These are phyloP conservation scores for Pseudogymnoascus sp. DNA, from an alignment of 2,329 filamentous ascomycete species.

Conservation along the genomic window DNA sequence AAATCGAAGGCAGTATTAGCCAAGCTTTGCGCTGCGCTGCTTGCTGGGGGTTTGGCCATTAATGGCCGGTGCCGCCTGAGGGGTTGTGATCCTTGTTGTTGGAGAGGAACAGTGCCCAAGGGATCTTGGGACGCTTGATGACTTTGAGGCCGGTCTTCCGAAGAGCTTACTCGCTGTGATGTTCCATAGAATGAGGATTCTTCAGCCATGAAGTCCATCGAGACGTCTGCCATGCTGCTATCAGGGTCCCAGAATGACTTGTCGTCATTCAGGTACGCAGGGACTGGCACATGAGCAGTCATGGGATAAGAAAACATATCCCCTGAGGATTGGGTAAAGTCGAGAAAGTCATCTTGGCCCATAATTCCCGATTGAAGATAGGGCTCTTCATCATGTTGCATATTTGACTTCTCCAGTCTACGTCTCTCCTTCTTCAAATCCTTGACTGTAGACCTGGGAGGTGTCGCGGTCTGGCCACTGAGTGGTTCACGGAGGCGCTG, in stretches of 20 bases:
- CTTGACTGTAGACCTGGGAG: constrained; percentile 50
- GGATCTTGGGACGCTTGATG: constrained; percentile 47
- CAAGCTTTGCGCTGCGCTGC: constrained; percentile 30
- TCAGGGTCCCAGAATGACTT: constrained; percentile 50
- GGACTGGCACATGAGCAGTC: constrained; percentile 45
- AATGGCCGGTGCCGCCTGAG: constrained; percentile 1
- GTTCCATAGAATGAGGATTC: constrained; percentile 21
- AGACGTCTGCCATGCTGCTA: constrained; percentile 44
- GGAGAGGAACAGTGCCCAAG: constrained; percentile 14
- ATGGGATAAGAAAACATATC: constrained; percentile 54
- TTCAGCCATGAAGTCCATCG: constrained; percentile 46
- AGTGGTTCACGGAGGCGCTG: constrained; percentile 27
- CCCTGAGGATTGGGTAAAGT: constrained; percentile 31
- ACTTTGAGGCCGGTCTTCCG: constrained; percentile 49
- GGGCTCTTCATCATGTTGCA: constrained; percentile 21
- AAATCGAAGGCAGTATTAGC: constrained; percentile 34
- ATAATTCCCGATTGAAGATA: constrained; percentile 4
- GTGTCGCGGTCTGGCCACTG: constrained; percentile 46
- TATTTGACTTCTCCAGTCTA: constrained; percentile 9
- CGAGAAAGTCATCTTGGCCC: constrained; percentile 12
- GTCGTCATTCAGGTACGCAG: constrained; percentile 35
- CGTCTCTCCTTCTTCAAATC: constrained; percentile 37
- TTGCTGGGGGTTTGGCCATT: constrained; percentile 5
- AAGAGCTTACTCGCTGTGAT: constrained; percentile 39
- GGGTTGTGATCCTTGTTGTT: not conserved